Evolutionary conservation across 2,329 filamentous ascomycete species (phyloP), one percentile per base, ranked within the genome.

Genomic region (Myriosclerotinia duriaeana): DNA sequence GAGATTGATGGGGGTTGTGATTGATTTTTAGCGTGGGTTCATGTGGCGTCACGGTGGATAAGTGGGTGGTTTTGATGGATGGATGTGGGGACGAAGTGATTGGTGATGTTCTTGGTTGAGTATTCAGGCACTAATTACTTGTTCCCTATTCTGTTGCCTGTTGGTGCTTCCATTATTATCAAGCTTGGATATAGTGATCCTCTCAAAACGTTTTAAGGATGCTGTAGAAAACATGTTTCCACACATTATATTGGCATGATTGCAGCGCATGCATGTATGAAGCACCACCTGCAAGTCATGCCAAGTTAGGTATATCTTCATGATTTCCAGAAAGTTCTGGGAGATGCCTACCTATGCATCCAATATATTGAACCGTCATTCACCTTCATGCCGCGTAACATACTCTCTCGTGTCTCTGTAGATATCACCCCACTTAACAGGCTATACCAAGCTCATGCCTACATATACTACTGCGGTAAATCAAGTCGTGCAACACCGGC

Each of bases 161-260:
- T 34, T 34, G 30, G 30, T 34, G 30, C 26, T 26, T 26, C 26
- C 26, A n/a, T 20, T 3, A 26, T 26, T 26, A 26, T 3, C 26
- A 26, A 26, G 26, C 26, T 26, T 26, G 26, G 26, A 26, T 26
- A 26, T 26, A 40, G 38, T 12, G 38, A 40, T 40, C 38, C 7
- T 20, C 3, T 11, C 12, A 26, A 26, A 1, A n/a, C n/a, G 22
- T 11, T 14, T n/a, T 4, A n/a, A 50, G 8, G 7, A 50, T 6
- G 17, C 30, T 7, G 11, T 26, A 12, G 56, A 5, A 5, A 30
- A 50, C 17, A 22, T 42, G 2, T 14, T 36, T 38, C 8, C 3
- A 5, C 22, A 20, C 44, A 38, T 36, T 61, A 20, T 61, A 61
- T 61, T 50, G 58, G 20, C 17, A 50, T 50, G 44, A 61, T 15